These are phyloP conservation scores for Kodamaea neixiangensis DNA, from an alignment of 805 yeast species.

Conservation along the genomic window DNA sequence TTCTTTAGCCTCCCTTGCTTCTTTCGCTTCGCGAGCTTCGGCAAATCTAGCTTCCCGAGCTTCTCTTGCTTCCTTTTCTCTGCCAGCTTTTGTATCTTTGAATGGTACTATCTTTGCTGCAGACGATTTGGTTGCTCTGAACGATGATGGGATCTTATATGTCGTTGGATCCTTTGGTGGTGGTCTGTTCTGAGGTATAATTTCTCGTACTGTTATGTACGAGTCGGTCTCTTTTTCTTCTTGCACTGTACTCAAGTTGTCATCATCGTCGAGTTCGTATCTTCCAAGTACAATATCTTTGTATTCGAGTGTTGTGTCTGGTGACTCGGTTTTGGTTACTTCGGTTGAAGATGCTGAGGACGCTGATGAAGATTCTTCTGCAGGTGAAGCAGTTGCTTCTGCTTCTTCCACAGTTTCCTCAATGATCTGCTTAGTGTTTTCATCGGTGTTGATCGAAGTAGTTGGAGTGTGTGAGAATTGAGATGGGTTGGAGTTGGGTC, in stretches of 20 bases:
- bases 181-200: neutral
- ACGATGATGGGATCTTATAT: neutral
- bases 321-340: neutral
- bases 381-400: no score
- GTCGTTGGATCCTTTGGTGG: neutral
- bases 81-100: neutral
- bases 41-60: neutral
- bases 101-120: neutral
- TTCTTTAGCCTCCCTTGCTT: neutral
- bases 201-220: neutral
- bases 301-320: neutral
- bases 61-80: neutral
- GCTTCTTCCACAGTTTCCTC: neutral
- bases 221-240: neutral
- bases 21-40: neutral
- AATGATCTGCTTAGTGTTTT: slow-evolving; percentile 1
- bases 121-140: slow-evolving; percentile 1
- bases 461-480: slow-evolving; percentile 30
- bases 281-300: neutral
- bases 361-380: no score
- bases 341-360: neutral
- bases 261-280: neutral
- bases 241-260: neutral
- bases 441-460: slow-evolving; percentile 27
- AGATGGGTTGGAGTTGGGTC: slow-evolving; percentile 18